Evolutionary conservation across 768 basidiomycete species (phyloP).

Genomic region (Trichaptum fuscoviolaceum): DNA sequence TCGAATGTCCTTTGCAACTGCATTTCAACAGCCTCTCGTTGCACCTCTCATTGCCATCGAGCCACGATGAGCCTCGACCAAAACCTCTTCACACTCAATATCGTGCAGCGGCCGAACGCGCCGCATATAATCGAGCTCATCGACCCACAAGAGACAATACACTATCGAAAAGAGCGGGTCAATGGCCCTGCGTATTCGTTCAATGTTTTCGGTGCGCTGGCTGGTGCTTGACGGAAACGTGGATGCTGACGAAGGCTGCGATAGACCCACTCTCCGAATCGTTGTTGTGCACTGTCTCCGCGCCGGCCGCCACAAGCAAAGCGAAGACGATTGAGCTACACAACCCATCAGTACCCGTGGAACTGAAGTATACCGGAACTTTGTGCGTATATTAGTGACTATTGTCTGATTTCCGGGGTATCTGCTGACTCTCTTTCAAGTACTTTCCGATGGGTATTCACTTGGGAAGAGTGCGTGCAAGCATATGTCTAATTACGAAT

Average conservation of each 20-base stretch:
- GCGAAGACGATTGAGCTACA: conserved; percentile 68
- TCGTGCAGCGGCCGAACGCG: conserved; percentile 55
- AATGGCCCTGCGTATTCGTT: conserved; percentile 52
- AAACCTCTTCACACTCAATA: conserved; percentile 76
- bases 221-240: not conserved
- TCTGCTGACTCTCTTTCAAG: conserved; percentile 9
- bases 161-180: conserved; percentile 70
- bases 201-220: conserved; percentile 66
- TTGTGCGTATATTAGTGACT: conserved; percentile 25
- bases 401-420: not conserved
- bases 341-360: conserved; percentile 67
- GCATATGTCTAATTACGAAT: not conserved
- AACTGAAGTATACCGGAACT: conserved; percentile 69
- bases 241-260: conserved; percentile 5
- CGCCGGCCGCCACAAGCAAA: conserved; percentile 62
- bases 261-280: conserved; percentile 70
- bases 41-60: not conserved
- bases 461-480: conserved; percentile 71
- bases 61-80: conserved; percentile 71
- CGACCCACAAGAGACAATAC: conserved; percentile 54
- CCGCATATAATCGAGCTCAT: conserved; percentile 63
- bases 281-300: conserved; percentile 61
- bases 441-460: conserved; percentile 70
- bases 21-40: not conserved
- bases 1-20: not conserved